These are phyloP conservation scores for Ambrosiella beaveri DNA, from an alignment of 2,329 filamentous ascomycete genomes.

Conservation along the genomic window DNA sequence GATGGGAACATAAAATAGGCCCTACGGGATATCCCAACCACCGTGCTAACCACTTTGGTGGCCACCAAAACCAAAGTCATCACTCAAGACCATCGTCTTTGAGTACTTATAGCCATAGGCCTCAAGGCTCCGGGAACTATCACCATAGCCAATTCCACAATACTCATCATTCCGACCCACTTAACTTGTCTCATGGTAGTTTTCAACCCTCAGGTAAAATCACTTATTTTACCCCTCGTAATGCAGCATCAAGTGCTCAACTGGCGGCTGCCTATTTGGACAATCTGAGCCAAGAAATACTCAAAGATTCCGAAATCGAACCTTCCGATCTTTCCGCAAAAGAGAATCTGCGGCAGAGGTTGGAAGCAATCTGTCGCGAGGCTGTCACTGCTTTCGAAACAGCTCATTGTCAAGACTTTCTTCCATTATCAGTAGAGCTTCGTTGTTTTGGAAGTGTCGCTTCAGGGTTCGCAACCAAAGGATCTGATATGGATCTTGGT, in stretches of 20 bases:
- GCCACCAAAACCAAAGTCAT: no score
- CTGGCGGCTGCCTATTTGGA: conserved; percentile 10
- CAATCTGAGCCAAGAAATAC: conserved; percentile 19
- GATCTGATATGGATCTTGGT: conserved; percentile 82
- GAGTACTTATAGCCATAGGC: no score
- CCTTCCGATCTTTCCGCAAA: conserved; percentile 49
- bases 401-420: conserved; percentile 29
- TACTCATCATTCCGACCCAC: no score
- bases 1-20: no score
- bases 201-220: background rate
- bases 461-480: conserved; percentile 71
- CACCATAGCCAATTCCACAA: no score
- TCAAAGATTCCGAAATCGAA: conserved; percentile 46
- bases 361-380: conserved; percentile 48
- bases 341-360: conserved; percentile 46
- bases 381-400: conserved; percentile 37
- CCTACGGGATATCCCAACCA: no score
- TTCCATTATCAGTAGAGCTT: conserved; percentile 42
- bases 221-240: background rate
- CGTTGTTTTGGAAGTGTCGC: conserved; percentile 68
- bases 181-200: no score
- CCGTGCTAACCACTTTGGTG: no score
- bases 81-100: no score
- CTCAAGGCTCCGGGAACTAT: no score
- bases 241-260: background rate